Evolutionary conservation across 2,329 filamentous ascomycete genomes (phyloP).

Genomic region (Arthroderma sp.): DNA sequence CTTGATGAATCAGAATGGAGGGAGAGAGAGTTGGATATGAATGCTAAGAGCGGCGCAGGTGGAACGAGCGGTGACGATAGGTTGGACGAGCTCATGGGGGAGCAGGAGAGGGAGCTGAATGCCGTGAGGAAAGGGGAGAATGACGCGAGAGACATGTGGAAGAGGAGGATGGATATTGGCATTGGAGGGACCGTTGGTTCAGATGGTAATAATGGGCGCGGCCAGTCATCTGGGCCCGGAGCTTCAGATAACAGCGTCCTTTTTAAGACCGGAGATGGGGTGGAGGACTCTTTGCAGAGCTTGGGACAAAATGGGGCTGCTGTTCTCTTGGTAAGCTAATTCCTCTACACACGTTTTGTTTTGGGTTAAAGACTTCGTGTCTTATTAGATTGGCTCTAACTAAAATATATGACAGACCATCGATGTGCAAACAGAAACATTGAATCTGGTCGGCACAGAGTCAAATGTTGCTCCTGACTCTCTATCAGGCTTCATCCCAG

Average conservation of each 20-base stretch:
- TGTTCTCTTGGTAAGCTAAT: conserved; percentile 39
- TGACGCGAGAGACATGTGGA: conserved; percentile 43
- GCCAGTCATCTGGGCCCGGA: conserved; percentile 32
- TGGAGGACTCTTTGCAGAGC: conserved; percentile 39
- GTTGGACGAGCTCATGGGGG: conserved; percentile 45
- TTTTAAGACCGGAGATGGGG: conserved; percentile 43
- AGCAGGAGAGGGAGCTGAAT: conserved; percentile 47
- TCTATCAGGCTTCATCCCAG: conserved; percentile 39
- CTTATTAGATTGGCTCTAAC: conserved; percentile 15
- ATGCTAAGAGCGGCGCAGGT: conserved; percentile 17
- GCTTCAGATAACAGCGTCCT: conserved; percentile 25
- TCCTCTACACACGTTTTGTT: conserved; percentile 2
- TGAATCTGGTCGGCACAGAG: conserved; percentile 40
- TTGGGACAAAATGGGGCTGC: conserved; percentile 22
- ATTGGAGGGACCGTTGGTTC: conserved; percentile 30
- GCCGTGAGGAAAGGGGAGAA: conserved; percentile 49
- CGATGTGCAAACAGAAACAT: conserved; percentile 40
- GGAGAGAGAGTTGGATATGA: conserved; percentile 39
- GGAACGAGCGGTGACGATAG: conserved; percentile 17
- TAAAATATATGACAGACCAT: conserved; percentile 24
- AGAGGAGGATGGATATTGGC: conserved; percentile 35
- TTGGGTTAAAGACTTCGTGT: not conserved
- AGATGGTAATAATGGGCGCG: conserved; percentile 14
- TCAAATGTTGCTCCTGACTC: conserved; percentile 33
- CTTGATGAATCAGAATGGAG: conserved; percentile 42